A percentile compares a stretch with the other conserved stretches of the same genome.
Evolutionary conservation across 1,284 basidiomycete genomes (phyloP).

Genomic region (Taiwanofungus camphoratus): DNA sequence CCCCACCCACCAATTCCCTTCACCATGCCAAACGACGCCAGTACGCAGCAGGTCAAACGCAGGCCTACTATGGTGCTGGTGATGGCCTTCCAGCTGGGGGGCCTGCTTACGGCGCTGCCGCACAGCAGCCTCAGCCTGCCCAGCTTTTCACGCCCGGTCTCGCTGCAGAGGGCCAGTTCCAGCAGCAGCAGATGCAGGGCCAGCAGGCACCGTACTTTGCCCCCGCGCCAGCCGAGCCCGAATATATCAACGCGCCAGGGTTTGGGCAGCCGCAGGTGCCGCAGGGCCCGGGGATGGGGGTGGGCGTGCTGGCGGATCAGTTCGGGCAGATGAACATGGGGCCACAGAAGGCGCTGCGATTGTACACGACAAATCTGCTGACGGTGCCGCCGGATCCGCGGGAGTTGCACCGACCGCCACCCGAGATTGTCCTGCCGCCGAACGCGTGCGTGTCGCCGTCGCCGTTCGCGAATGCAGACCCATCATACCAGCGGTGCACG

Average conservation of each 20-base stretch:
- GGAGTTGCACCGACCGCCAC: slow-evolving; percentile 78
- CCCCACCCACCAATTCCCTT: slow-evolving; percentile 27
- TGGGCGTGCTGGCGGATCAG: slow-evolving; percentile 76
- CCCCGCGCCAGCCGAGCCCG: slow-evolving; percentile 38
- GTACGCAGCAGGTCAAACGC: slow-evolving; percentile 86
- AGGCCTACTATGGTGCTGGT: slow-evolving; percentile 70
- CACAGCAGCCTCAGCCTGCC: slow-evolving; percentile 39
- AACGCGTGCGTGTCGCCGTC: slow-evolving; percentile 77
- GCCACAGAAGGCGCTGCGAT: slow-evolving; percentile 62
- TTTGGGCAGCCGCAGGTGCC: slow-evolving; percentile 48
- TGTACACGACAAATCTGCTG: slow-evolving; percentile 84
- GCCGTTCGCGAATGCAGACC: slow-evolving; percentile 80
- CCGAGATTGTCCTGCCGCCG: slow-evolving; percentile 85
- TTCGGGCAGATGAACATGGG: slow-evolving; percentile 84
- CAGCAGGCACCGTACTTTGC: slow-evolving; percentile 45
- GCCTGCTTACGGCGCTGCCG: slow-evolving; percentile 31
- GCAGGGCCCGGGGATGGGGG: slow-evolving; percentile 35
- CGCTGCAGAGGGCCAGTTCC: slow-evolving; percentile 59
- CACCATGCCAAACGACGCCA: slow-evolving; percentile 70
- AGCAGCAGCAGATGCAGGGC: slow-evolving; percentile 40
- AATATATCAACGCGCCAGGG: slow-evolving; percentile 51
- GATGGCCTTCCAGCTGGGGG: slow-evolving; percentile 39
- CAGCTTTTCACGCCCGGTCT: slow-evolving; percentile 87
- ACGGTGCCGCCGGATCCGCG: slow-evolving; percentile 87
- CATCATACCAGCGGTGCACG: slow-evolving; percentile 91